A percentile compares a stretch with the other conserved stretches of the same genome.
phyloP scores from a whole-genome alignment of 129 eudicot species.

The Arctium minus region DNA sequence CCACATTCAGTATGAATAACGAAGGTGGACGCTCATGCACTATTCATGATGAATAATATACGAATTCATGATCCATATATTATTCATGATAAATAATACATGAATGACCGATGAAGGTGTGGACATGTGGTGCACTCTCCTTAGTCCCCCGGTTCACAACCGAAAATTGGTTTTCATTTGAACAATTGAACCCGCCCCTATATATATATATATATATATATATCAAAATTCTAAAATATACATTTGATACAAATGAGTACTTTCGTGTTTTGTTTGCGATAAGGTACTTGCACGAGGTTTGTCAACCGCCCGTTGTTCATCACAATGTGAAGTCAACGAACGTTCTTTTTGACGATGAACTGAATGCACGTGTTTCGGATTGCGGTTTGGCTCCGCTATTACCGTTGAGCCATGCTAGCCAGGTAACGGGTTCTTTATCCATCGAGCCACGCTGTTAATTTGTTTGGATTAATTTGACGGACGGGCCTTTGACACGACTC shows the following conservation, averaged over 20 bases:
- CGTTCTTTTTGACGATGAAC: slow-evolving; percentile 71
- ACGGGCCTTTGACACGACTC: slow-evolving; percentile 1
- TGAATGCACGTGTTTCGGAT: slow-evolving; percentile 74
- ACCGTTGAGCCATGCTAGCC: slow-evolving; percentile 44
- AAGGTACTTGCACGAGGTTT: slow-evolving; percentile 90
- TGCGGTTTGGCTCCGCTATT: slow-evolving; percentile 80
- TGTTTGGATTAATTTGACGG: neutral
- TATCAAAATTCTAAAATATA: neutral
- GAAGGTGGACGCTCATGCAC: too few relatives aligned
- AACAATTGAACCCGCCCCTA: too few relatives aligned
- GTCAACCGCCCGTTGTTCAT: slow-evolving; percentile 76
- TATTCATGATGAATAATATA: too few relatives aligned
- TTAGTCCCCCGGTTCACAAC: too few relatives aligned
- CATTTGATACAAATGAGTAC: neutral
- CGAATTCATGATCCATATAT: too few relatives aligned
- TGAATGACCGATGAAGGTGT: too few relatives aligned
- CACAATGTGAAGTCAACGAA: slow-evolving; percentile 76
- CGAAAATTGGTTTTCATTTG: too few relatives aligned
- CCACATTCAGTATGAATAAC: too few relatives aligned
- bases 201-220: too few relatives aligned
- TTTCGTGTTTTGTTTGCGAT: neutral
- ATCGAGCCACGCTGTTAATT: neutral
- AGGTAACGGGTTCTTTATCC: slow-evolving; percentile 39
- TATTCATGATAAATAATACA: too few relatives aligned
- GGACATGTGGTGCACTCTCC: too few relatives aligned